phyloP scores from a whole-genome alignment of 495 filamentous ascomycete species.

The Penicillium waksmanii region DNA sequence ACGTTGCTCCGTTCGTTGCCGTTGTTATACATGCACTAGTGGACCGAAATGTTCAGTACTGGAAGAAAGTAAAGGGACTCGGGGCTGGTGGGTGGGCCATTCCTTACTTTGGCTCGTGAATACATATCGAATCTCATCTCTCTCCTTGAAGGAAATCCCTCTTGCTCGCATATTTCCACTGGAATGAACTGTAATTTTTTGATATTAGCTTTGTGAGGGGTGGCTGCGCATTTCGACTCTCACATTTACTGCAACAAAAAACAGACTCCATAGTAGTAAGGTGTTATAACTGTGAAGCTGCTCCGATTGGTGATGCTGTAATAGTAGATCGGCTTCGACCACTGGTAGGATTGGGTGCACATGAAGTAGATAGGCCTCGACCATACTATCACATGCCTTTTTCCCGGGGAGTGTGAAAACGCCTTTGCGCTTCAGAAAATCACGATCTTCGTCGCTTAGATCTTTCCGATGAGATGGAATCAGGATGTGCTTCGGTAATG shows the following conservation, averaged over 20 bases:
- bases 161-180: conserved; percentile 25
- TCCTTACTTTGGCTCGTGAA: conserved; percentile 37
- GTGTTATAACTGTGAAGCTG: conserved; percentile 36
- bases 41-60: neutral
- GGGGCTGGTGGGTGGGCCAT: too few species aligned
- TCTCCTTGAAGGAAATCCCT: conserved; percentile 39
- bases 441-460: conserved; percentile 29
- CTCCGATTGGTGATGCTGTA: conserved; percentile 27
- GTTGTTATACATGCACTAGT: conserved; percentile 41
- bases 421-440: conserved; percentile 34
- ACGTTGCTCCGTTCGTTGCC: conserved; percentile 40
- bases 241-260: conserved; percentile 44
- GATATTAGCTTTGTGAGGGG: neutral
- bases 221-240: conserved; percentile 1
- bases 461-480: conserved; percentile 21
- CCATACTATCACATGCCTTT: conserved; percentile 26
- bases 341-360: conserved; percentile 46
- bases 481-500: conserved; percentile 31
- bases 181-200: conserved; percentile 29
- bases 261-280: conserved; percentile 46
- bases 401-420: conserved; percentile 32
- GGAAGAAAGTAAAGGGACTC: too few species aligned
- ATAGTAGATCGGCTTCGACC: conserved; percentile 36
- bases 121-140: conserved; percentile 45
- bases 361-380: conserved; percentile 41